Conservation (phyloP, 2,329 filamentous ascomycete species). For the Periconia sp. region DNA sequence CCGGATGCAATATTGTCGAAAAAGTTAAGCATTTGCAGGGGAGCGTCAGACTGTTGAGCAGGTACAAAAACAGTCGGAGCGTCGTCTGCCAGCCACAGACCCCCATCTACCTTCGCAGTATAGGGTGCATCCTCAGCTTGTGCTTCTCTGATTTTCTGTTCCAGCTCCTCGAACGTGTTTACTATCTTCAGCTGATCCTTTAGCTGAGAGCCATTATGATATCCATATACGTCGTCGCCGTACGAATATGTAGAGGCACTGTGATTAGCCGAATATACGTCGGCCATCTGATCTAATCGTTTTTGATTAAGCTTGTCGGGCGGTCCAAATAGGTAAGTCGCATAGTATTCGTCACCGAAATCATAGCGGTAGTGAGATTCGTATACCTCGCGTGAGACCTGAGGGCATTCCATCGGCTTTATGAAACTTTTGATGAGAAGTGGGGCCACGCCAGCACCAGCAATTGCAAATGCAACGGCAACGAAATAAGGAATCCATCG, state of each 20-base stretch:
- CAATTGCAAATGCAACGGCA: constrained; percentile 76
- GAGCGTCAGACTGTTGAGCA: constrained; percentile 50
- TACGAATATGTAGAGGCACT: constrained; percentile 1
- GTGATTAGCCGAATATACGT: constrained; percentile 40
- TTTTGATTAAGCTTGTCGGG: constrained; percentile 17
- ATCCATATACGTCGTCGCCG: constrained; percentile 12
- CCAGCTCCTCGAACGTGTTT: constrained; percentile 70
- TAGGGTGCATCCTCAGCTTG: constrained; percentile 29
- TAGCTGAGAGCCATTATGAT: constrained; percentile 24
- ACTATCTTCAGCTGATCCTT: constrained; percentile 56
- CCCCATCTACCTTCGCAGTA: constrained; percentile 46
- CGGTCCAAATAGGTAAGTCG: constrained; percentile 22
- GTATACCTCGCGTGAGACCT: constrained; percentile 24
- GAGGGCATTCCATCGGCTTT: constrained; percentile 50
- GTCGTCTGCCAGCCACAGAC: constrained; percentile 27
- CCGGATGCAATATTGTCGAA: constrained; percentile 21
- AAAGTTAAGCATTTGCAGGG: constrained; percentile 22
- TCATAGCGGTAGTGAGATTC: constrained; percentile 18
- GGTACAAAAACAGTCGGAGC: constrained; percentile 21
- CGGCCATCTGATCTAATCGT: constrained; percentile 18
- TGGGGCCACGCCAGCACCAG: constrained; percentile 77
- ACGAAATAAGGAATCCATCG: constrained; percentile 77
- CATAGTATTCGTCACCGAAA: constrained; percentile 10
- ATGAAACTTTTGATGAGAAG: constrained; percentile 69
- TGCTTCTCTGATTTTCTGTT: constrained; percentile 70